These are phyloP conservation scores for Suhomyces terraborum DNA, from an alignment of 1,139 yeast genomes.

Conservation along the genomic window DNA sequence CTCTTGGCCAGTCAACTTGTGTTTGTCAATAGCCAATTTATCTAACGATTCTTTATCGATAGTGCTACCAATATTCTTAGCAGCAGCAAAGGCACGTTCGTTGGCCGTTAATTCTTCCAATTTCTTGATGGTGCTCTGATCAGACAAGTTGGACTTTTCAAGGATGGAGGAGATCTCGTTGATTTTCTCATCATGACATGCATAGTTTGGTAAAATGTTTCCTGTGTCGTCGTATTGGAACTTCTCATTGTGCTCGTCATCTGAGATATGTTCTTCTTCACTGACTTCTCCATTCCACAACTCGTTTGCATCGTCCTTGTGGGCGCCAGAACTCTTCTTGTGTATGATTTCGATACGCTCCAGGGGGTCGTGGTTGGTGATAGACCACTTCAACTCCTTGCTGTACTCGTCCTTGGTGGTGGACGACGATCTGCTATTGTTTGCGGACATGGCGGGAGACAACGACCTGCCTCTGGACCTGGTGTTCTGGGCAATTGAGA, in stretches of 20 bases:
- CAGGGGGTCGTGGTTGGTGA: constrained; percentile 59
- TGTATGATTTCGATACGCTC: constrained; percentile 35
- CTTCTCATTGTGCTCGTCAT: constrained; percentile 58
- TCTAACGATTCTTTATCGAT: constrained; percentile 48
- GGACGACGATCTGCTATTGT: constrained; percentile 40
- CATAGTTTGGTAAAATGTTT: constrained; percentile 58
- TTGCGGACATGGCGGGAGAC: constrained; percentile 37
- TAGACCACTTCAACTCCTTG: constrained; percentile 50
- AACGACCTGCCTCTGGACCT: constrained; percentile 44
- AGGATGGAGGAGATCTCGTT: constrained; percentile 46
- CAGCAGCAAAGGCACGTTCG: constrained; percentile 63
- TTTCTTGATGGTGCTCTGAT: constrained; percentile 44
- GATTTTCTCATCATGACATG: constrained; percentile 50
- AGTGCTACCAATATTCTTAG: constrained; percentile 50
- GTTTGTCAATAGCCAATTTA: constrained; percentile 41
- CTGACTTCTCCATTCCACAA: constrained; percentile 48
- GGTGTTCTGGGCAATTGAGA: constrained; percentile 44
- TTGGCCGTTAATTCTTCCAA: constrained; percentile 61
- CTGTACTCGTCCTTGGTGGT: constrained; percentile 39
- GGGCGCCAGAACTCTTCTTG: constrained; percentile 20
- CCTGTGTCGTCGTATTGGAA: constrained; percentile 65
- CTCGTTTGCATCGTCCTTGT: constrained; percentile 24
- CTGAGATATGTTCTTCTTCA: constrained; percentile 70
- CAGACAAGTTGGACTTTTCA: constrained; percentile 46
- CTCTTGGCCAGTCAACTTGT: constrained; percentile 49